Evolutionary conservation across 495 filamentous ascomycete genomes (phyloP).

Genomic region (Saxophila tyrrhenica): DNA sequence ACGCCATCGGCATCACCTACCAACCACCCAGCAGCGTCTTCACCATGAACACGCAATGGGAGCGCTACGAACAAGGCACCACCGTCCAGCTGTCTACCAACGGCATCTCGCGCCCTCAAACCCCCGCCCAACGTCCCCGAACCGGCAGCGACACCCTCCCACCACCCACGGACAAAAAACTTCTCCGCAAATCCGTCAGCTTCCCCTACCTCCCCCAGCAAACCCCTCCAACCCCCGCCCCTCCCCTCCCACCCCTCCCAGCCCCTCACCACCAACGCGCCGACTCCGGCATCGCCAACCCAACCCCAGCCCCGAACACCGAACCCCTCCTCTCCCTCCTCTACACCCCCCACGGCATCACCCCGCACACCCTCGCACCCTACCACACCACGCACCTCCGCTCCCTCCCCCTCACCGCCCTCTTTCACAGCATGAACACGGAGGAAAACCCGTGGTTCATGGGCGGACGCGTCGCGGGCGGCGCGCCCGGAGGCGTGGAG

Average conservation of each 20-base stretch:
- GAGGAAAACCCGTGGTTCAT: slow-evolving; percentile 53
- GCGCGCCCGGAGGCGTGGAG: slow-evolving; percentile 45
- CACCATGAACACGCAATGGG: slow-evolving; percentile 10
- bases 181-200: background rate
- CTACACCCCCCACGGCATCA: slow-evolving; percentile 51
- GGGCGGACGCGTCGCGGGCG: slow-evolving; percentile 49
- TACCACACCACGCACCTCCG: slow-evolving; percentile 48
- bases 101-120: background rate
- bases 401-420: slow-evolving; percentile 50
- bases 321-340: slow-evolving; percentile 42
- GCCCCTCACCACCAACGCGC: background rate
- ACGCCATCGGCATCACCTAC: slow-evolving; percentile 61
- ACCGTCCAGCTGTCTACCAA: background rate
- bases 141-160: background rate
- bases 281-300: slow-evolving; percentile 1
- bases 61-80: slow-evolving; percentile 14
- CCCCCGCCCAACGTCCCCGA: background rate
- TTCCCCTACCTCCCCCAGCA: background rate
- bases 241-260: background rate
- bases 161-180: slow-evolving; percentile 25
- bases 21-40: slow-evolving; percentile 38
- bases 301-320: slow-evolving; percentile 13
- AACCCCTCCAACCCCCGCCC: background rate
- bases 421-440: slow-evolving; percentile 53
- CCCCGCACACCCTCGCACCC: slow-evolving; percentile 35